Conservation (phyloP, 495 filamentous ascomycete species). For the Penicillium nucicola region DNA sequence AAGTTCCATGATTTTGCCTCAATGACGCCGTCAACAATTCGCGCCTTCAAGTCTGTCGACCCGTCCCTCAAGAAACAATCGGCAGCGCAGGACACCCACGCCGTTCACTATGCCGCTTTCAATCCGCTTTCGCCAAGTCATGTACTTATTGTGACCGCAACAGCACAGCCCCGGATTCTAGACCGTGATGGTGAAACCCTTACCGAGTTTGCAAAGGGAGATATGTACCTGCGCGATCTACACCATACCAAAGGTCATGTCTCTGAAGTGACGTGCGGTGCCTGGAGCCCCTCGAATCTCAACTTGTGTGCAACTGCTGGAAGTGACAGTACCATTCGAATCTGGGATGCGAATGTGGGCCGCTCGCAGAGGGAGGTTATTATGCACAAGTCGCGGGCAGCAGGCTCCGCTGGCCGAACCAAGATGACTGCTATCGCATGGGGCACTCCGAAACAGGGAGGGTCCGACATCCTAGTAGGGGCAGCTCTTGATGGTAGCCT, state of each 20-base stretch:
- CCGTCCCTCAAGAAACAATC: slow-evolving; percentile 74
- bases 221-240: slow-evolving; percentile 97
- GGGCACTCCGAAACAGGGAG: slow-evolving; percentile 75
- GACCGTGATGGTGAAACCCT: slow-evolving; percentile 81
- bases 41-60: slow-evolving; percentile 90
- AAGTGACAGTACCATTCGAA: slow-evolving; percentile 88
- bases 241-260: slow-evolving; percentile 96
- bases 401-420: slow-evolving; percentile 83
- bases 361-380: slow-evolving; percentile 88
- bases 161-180: slow-evolving; percentile 84
- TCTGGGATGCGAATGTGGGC: slow-evolving; percentile 92
- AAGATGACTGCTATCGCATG: slow-evolving; percentile 92
- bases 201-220: slow-evolving; percentile 89
- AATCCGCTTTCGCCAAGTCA: slow-evolving; percentile 77
- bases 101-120: slow-evolving; percentile 82
- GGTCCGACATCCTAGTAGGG: slow-evolving; percentile 74
- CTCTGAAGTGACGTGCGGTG: slow-evolving; percentile 80
- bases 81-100: slow-evolving; percentile 74
- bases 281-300: slow-evolving; percentile 82
- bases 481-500: slow-evolving; percentile 87
- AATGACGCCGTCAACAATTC: slow-evolving; percentile 90
- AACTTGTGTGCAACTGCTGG: slow-evolving; percentile 85
- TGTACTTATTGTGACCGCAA: slow-evolving; percentile 81
- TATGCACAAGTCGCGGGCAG: slow-evolving; percentile 84
- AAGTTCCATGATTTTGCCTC: slow-evolving; percentile 94